These are phyloP conservation scores for Larix kaempferi DNA, from an alignment of 75 land plant genomes.

Conservation along the genomic window DNA sequence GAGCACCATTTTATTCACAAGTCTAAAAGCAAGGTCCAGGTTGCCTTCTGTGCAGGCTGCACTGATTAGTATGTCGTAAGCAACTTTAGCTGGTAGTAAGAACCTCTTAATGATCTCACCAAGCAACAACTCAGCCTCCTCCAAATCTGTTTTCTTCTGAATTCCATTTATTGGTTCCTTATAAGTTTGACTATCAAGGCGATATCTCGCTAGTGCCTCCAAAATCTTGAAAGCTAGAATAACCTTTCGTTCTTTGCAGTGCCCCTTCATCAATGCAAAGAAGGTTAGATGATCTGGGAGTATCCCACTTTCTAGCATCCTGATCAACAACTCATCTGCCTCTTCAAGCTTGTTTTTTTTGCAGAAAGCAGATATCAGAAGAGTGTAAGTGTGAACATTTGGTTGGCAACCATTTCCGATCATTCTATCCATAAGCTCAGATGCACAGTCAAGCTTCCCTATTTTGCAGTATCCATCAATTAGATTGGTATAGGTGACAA, in stretches of 20 bases:
- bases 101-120: slow-evolving; percentile 32
- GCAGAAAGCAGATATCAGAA: slow-evolving; percentile 22
- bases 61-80: slow-evolving; percentile 38
- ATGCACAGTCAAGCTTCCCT: slow-evolving; percentile 35
- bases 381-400: slow-evolving; percentile 32
- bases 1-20: slow-evolving; percentile 40
- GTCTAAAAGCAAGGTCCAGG: slow-evolving; percentile 22
- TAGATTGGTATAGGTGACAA: slow-evolving; percentile 8
- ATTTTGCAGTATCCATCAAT: slow-evolving; percentile 17
- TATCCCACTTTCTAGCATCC: slow-evolving; percentile 41
- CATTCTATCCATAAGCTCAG: slow-evolving; percentile 22
- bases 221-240: slow-evolving; percentile 23
- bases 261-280: slow-evolving; percentile 22
- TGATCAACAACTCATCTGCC: slow-evolving; percentile 23
- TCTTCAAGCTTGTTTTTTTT: slow-evolving; percentile 18
- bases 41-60: slow-evolving; percentile 43
- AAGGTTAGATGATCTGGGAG: slow-evolving; percentile 52
- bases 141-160: slow-evolving; percentile 25
- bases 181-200: slow-evolving; percentile 21
- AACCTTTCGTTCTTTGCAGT: slow-evolving; percentile 24
- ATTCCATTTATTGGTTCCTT: slow-evolving; percentile 26
- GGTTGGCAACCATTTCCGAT: slow-evolving; percentile 15
- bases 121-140: slow-evolving; percentile 31
- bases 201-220: slow-evolving; percentile 23
- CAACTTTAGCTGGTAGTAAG: slow-evolving; percentile 26